phyloP scores from a whole-genome alignment of 306 rosid species.

The Rosa chinensis region DNA sequence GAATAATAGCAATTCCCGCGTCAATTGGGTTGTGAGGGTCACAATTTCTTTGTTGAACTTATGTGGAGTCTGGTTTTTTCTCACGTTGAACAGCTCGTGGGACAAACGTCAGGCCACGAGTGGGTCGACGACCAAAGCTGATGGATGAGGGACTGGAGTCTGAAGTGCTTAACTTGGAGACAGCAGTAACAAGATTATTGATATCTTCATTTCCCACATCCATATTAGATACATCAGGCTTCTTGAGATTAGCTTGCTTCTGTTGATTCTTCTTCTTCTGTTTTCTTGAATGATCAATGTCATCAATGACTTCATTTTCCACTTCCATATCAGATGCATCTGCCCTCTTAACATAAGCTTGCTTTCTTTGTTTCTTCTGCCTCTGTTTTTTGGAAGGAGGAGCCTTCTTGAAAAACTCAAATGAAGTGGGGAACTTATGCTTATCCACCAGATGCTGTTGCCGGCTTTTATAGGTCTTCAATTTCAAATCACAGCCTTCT shows the following conservation, averaged over 20 bases:
- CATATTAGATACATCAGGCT: conserved; percentile 48
- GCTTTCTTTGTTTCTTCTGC: conserved; percentile 56
- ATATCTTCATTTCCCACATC: conserved; percentile 72
- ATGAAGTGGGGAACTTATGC: conserved; percentile 78
- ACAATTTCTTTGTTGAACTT: conserved; percentile 31
- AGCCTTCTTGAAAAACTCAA: conserved; percentile 71
- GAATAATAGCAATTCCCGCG: conserved; percentile 7
- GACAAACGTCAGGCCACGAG: conserved; percentile 61
- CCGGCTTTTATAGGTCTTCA: conserved; percentile 74
- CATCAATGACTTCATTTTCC: conserved; percentile 66
- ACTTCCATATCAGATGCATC: conserved; percentile 66
- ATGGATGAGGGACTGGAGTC: conserved; percentile 71
- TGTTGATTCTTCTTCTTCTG: conserved; percentile 56
- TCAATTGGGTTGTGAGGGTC: conserved; percentile 11
- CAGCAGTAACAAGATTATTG: conserved; percentile 56
- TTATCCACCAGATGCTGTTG: conserved; percentile 91
- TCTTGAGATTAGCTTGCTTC: conserved; percentile 39
- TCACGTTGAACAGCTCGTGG: conserved; percentile 72
- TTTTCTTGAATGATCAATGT: conserved; percentile 50
- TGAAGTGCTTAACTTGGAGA: conserved; percentile 76
- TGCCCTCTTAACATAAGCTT: conserved; percentile 32
- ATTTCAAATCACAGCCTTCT: conserved; percentile 84
- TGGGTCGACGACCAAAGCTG: conserved; percentile 85
- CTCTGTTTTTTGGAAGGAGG: conserved; percentile 72
- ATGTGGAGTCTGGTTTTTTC: conserved; percentile 40